These are phyloP conservation scores for Exophiala spinifera DNA, from an alignment of 2,329 filamentous ascomycete species.

Conservation along the genomic window DNA sequence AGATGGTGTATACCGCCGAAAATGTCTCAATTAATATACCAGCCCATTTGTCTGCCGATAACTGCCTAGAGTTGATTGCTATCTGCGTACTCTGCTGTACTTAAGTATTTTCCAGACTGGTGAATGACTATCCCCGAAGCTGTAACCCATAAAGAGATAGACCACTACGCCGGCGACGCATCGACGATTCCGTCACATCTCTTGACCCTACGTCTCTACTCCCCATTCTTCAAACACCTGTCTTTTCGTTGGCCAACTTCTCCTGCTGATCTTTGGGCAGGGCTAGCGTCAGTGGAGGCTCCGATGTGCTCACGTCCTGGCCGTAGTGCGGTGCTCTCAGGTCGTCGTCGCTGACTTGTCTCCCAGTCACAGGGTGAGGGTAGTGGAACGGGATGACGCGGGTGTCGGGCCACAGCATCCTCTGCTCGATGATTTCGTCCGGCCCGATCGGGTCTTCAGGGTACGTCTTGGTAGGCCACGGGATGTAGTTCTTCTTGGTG, in stretches of 20 bases:
- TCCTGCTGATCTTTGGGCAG: constrained; percentile 20
- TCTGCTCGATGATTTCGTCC: constrained; percentile 53
- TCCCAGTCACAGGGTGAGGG: constrained; percentile 20
- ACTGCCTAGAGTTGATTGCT: too few relatives aligned
- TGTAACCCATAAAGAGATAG: too few relatives aligned
- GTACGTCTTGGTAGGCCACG: constrained; percentile 48
- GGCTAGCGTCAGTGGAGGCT: constrained; percentile 19
- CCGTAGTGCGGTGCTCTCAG: constrained; percentile 20
- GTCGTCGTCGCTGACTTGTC: constrained; percentile 17
- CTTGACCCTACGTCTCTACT: too few relatives aligned
- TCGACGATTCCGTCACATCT: constrained; percentile 8
- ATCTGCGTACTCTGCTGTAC: too few relatives aligned
- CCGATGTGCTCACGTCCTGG: constrained; percentile 16
- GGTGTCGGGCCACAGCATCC: constrained; percentile 57
- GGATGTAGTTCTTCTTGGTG: constrained; percentile 54
- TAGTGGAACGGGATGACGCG: constrained; percentile 38
- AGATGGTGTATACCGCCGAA: too few relatives aligned
- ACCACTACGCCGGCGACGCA: constrained; percentile 3
- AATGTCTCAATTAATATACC: too few relatives aligned
- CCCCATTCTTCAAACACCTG: background rate
- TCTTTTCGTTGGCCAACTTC: constrained; percentile 8
- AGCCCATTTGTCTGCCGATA: too few relatives aligned
- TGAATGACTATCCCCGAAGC: too few relatives aligned
- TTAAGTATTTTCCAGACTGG: too few relatives aligned
- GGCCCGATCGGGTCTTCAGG: constrained; percentile 52